phyloP scores from a whole-genome alignment of 2,329 filamentous ascomycete genomes.

The Phialophora macrospora region DNA sequence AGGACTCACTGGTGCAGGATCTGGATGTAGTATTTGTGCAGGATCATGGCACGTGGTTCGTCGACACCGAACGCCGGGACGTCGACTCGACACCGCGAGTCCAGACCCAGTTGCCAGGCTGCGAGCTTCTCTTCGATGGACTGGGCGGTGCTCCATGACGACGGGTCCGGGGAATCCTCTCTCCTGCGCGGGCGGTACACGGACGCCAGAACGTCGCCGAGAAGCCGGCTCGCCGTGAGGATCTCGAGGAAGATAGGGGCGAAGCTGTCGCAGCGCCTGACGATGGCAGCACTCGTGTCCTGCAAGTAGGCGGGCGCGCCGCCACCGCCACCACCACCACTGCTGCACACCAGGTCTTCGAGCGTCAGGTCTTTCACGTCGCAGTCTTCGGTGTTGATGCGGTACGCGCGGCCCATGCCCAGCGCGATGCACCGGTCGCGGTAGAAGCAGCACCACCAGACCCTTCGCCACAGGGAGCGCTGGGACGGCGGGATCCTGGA shows the following conservation, averaged over 20 bases:
- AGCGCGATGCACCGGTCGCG: constrained; percentile 51
- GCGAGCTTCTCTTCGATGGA: constrained; percentile 12
- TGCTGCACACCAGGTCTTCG: constrained; percentile 20
- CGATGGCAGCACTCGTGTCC: constrained; percentile 3
- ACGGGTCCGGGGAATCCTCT: background rate
- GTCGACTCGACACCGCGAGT: constrained; percentile 20
- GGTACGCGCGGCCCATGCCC: constrained; percentile 43
- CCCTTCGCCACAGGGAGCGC: constrained; percentile 45
- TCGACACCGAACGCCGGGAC: background rate
- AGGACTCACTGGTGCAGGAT: constrained; percentile 22
- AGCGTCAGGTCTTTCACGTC: constrained; percentile 21
- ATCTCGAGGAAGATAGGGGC: constrained; percentile 21
- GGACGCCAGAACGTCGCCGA: constrained; percentile 15
- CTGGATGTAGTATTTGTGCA: constrained; percentile 26
- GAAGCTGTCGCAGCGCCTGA: constrained; percentile 15
- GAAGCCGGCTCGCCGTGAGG: constrained; percentile 10
- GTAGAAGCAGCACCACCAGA: constrained; percentile 51
- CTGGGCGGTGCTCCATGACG: constrained; percentile 4
- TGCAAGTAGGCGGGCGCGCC: background rate
- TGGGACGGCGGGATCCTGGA: constrained; percentile 35
- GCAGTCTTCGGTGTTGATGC: constrained; percentile 26
- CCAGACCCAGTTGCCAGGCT: constrained; percentile 12
- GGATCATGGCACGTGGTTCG: constrained; percentile 11
- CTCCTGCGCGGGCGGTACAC: constrained; percentile 7
- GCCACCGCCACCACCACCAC: background rate